Evolutionary conservation across 208 protist species (phyloP), one percentile per base, ranked within the genome.

Genomic region (Acanthamoeba royreba): DNA sequence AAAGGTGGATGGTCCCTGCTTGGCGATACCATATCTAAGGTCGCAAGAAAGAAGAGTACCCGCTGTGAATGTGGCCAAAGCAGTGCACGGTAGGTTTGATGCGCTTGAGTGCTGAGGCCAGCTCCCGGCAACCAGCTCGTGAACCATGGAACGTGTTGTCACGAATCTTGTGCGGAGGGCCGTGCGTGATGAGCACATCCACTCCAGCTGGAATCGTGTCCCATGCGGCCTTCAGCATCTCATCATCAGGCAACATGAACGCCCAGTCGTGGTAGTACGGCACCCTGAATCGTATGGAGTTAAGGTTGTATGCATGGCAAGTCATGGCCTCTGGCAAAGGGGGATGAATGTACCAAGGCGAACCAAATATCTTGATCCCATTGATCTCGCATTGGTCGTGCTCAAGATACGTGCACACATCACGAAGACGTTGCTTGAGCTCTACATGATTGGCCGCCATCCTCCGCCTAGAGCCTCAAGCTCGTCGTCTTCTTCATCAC

Each of bases 181-280:
- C 86, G 31, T 92, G 86, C 0, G 86, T 92, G 31, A 92, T 77
- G n/a, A 92, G 43, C 86, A 92, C 86, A 77, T 92, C 86, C 2
- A 92, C n/a, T 13, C 55, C 58, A 25, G 49, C 0, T 2, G 86
- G 86, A 8, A 92, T 42, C 55, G 22, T 77, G n/a, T 25, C 25
- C 86, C 86, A 92, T 13, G 11, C 49, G 15, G 43, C 79, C 33
- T 45, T 47, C 25, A 79, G 40, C 13, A 17, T 40, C 58, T 17
- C 38, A 22, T 92, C 86, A n/a, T 92, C 86, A 4, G 49, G 55
- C 35, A 74, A n/a, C 86, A 92, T 92, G 42, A 92, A 92, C 53
- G 86, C 86, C 86, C 86, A 92, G 38, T 92, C 86, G 9, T 92
- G 86, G 40, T 92, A 92, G n/a, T 92, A 79, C 22, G 86, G 86